phyloP scores from a whole-genome alignment of 176 grass and related monocot species.

The Elaeis guineensis region DNA sequence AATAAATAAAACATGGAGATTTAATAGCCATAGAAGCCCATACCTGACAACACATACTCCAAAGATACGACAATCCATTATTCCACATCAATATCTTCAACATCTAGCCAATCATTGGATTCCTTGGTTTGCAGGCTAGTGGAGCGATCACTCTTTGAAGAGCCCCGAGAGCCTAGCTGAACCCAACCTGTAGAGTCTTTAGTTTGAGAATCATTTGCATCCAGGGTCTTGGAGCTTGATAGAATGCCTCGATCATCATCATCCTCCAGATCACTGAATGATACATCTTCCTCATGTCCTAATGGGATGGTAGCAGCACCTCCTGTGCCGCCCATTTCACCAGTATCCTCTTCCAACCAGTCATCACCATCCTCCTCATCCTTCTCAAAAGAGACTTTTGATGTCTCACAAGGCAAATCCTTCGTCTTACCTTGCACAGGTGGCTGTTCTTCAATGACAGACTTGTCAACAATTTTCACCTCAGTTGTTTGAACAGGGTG shows the following conservation, averaged over 20 bases:
- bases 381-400: neutral
- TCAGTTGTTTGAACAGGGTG: conserved; percentile 25
- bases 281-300: conserved; percentile 54
- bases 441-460: conserved; percentile 51
- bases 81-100: conserved; percentile 20
- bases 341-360: conserved; percentile 37
- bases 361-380: conserved; percentile 41
- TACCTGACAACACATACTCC: too few species aligned
- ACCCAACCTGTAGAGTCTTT: conserved; percentile 23
- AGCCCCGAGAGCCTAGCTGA: conserved; percentile 18
- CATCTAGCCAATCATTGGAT: conserved; percentile 20
- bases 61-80: neutral
- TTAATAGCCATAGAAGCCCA: too few species aligned
- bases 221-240: neutral
- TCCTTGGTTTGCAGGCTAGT: conserved; percentile 22
- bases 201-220: conserved; percentile 12
- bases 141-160: conserved; percentile 19
- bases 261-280: conserved; percentile 66
- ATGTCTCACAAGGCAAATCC: neutral
- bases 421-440: conserved; percentile 13
- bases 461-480: conserved; percentile 56
- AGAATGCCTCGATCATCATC: conserved; percentile 13
- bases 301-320: conserved; percentile 19
- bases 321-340: conserved; percentile 12
- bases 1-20: too few species aligned